These are phyloP conservation scores for Sugiyamaella chiloensis DNA, from an alignment of 805 yeast species.

Conservation along the genomic window DNA sequence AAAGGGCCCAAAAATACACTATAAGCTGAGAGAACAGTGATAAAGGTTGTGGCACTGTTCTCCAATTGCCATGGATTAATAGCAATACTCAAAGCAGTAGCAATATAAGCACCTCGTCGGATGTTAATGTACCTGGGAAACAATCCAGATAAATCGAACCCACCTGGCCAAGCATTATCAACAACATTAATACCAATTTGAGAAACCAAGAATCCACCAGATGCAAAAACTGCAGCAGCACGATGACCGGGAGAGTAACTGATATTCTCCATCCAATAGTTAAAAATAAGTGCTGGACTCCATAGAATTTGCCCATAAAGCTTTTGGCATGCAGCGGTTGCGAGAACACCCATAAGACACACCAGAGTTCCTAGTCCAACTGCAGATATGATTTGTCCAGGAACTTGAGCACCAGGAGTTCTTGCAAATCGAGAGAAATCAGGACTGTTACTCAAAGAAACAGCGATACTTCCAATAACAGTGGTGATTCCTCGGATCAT, in stretches of 20 bases:
- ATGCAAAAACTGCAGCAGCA: slow-evolving; percentile 48
- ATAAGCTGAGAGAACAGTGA: slow-evolving; percentile 34
- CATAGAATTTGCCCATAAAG: slow-evolving; percentile 42
- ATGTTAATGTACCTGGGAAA: slow-evolving; percentile 43
- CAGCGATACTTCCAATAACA: slow-evolving; percentile 40
- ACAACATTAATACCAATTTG: slow-evolving; percentile 23
- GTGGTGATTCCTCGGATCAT: slow-evolving; percentile 41
- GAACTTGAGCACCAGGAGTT: slow-evolving; percentile 38
- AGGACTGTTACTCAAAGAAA: slow-evolving; percentile 41
- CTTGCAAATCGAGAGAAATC: slow-evolving; percentile 44
- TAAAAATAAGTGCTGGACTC: slow-evolving; percentile 43
- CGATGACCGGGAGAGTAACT: slow-evolving; percentile 39
- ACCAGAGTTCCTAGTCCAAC: slow-evolving; percentile 41
- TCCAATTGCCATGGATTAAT: slow-evolving; percentile 43
- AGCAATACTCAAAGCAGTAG: slow-evolving; percentile 55
- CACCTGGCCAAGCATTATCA: slow-evolving; percentile 47
- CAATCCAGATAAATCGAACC: slow-evolving; percentile 41
- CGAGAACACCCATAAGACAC: slow-evolving; percentile 46
- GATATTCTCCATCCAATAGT: slow-evolving; percentile 41
- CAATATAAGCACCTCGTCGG: slow-evolving; percentile 50
- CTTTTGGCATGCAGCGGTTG: slow-evolving; percentile 43
- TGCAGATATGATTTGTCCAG: slow-evolving; percentile 39
- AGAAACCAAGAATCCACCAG: slow-evolving; percentile 24
- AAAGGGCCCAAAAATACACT: slow-evolving; percentile 40
- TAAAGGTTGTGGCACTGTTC: slow-evolving; percentile 37